A percentile compares a stretch with the other conserved stretches of the same genome.
Evolutionary conservation across 1,284 basidiomycete genomes (phyloP).

Genomic region (Omphalotus olearius): DNA sequence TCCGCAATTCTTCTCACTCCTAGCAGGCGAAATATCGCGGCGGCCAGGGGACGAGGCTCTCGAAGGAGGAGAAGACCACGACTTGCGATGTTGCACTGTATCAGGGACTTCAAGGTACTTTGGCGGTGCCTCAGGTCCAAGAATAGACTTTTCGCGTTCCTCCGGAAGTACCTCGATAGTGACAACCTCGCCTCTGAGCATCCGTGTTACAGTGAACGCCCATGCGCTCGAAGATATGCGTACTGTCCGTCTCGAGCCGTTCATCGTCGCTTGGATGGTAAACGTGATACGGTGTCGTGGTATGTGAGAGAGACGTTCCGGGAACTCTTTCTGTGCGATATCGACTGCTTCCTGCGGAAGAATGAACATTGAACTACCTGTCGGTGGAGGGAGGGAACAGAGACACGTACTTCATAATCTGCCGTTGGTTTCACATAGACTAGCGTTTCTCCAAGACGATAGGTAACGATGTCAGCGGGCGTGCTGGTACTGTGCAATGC

Average conservation of each 20-base stretch:
- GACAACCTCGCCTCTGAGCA: conserved; percentile 52
- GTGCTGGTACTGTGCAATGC: conserved; percentile 18
- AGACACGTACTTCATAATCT: conserved; percentile 39
- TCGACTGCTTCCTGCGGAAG: conserved; percentile 47
- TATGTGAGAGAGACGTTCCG: conserved; percentile 37
- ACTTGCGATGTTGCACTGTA: conserved; percentile 15
- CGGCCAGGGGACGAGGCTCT: conserved; percentile 15
- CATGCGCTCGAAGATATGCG: conserved; percentile 57
- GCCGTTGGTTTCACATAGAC: conserved; percentile 50
- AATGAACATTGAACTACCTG: not conserved
- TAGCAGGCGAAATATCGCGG: not conserved
- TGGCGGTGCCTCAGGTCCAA: conserved; percentile 24
- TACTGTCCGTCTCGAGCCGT: conserved; percentile 30
- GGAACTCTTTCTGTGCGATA: conserved; percentile 44
- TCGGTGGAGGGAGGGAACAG: not conserved
- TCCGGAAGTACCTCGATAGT: conserved; percentile 36
- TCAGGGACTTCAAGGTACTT: conserved; percentile 31
- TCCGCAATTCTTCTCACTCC: not conserved
- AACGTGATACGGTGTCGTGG: conserved; percentile 43
- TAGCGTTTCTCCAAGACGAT: conserved; percentile 38
- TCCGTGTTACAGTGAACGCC: conserved; percentile 36
- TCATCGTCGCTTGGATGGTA: conserved; percentile 32
- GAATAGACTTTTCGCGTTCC: conserved; percentile 11
- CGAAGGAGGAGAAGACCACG: conserved; percentile 21
- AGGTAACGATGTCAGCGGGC: conserved; percentile 46